Percentiles rank a stretch among this genome's conserved stretches.
phyloP scores from a whole-genome alignment of 2,329 filamentous ascomycete species.

The Neofusicoccum sp. region DNA sequence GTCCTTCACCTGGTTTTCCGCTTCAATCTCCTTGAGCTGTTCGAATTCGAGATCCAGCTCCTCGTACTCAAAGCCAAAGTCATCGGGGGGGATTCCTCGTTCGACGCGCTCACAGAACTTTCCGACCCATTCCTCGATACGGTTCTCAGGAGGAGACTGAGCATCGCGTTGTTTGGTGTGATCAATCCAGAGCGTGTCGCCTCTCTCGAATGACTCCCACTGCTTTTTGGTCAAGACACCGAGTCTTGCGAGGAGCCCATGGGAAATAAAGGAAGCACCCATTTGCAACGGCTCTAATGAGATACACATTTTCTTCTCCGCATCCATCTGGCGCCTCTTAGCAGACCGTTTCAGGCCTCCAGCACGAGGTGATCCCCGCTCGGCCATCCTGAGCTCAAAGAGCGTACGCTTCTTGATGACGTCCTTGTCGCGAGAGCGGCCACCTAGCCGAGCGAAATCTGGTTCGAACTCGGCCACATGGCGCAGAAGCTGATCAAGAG shows the following conservation, averaged over 20 bases:
- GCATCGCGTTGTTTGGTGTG: conserved; percentile 20
- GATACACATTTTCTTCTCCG: conserved; percentile 42
- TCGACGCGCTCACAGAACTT: conserved; percentile 49
- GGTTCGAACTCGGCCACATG: conserved; percentile 62
- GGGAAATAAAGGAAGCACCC: conserved; percentile 49
- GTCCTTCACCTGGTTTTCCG: conserved; percentile 53
- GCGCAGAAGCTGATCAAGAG: conserved; percentile 75
- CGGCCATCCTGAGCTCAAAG: conserved; percentile 41
- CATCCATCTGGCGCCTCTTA: conserved; percentile 41
- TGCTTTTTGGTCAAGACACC: conserved; percentile 64
- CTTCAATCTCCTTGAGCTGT: conserved; percentile 60
- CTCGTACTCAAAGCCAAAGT: conserved; percentile 55
- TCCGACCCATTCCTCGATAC: conserved; percentile 59
- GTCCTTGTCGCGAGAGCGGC: conserved; percentile 63
- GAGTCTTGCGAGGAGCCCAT: conserved; percentile 53
- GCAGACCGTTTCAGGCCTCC: conserved; percentile 44
- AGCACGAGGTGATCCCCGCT: conserved; percentile 3
- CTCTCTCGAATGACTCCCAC: conserved; percentile 57
- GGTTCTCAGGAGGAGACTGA: conserved; percentile 27
- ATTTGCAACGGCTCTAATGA: conserved; percentile 46
- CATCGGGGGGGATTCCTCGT: conserved; percentile 45
- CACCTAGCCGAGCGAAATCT: conserved; percentile 66
- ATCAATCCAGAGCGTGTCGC: conserved; percentile 44
- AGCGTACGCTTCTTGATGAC: conserved; percentile 65
- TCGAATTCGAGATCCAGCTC: conserved; percentile 63